Percentiles rank a stretch among this genome's conserved stretches.
phyloP scores from a whole-genome alignment of 176 grass and related monocot genomes.

The Bonia amplexicaulis region DNA sequence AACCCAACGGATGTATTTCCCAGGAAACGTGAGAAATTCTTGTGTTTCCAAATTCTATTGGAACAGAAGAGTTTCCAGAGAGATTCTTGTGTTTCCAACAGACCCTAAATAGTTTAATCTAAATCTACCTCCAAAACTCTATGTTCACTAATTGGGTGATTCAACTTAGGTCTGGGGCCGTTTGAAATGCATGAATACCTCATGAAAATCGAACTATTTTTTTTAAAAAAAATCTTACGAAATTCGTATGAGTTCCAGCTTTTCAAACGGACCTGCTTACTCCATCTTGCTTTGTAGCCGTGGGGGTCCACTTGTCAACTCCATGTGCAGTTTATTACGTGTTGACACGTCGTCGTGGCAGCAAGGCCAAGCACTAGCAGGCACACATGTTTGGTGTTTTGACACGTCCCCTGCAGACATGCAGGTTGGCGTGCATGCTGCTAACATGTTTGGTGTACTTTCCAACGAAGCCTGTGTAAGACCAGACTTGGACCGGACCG shows the following conservation, averaged over 20 bases:
- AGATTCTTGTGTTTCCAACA: too few species aligned
- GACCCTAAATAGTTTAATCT: not conserved
- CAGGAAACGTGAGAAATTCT: too few species aligned
- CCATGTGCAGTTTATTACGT: not conserved
- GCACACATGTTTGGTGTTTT: not conserved
- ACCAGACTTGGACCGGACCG: not conserved
- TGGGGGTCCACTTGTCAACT: not conserved
- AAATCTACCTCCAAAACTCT: not conserved
- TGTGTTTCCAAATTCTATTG: too few species aligned
- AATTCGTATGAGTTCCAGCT: not conserved
- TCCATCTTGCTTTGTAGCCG: too few species aligned
- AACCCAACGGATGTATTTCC: not conserved
- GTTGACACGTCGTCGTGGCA: not conserved
- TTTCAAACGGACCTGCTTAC: not conserved
- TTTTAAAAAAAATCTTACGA: not conserved
- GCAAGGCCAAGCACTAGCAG: not conserved
- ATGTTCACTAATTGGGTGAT: not conserved
- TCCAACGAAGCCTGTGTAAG: not conserved
- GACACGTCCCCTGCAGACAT: not conserved
- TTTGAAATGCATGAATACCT: not conserved
- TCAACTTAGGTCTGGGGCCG: not conserved
- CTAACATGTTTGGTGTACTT: not conserved
- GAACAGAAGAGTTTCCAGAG: too few species aligned
- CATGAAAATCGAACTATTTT: not conserved
- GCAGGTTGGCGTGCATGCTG: not conserved